phyloP scores from a whole-genome alignment of 257 asterid genomes.

The Solanum chiquidenum region DNA sequence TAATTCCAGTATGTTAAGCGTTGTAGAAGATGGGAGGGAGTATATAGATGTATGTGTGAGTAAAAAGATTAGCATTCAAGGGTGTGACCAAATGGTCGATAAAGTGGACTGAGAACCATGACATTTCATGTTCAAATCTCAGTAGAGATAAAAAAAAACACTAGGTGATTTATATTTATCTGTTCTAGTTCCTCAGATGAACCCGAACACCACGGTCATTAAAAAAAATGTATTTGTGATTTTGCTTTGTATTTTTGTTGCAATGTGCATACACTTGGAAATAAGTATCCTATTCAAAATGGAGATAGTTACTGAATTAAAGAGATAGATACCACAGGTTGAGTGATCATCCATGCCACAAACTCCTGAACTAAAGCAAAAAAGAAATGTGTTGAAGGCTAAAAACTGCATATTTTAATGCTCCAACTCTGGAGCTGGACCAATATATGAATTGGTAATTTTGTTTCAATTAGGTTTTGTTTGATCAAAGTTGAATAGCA shows the following conservation, averaged over 20 bases:
- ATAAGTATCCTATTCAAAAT: neutral
- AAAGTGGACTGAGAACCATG: too few relatives aligned
- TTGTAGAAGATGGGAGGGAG: neutral
- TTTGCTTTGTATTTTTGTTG: neutral
- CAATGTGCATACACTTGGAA: neutral
- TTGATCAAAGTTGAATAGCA: neutral
- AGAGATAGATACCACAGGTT: too few relatives aligned
- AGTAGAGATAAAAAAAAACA: neutral
- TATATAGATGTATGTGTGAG: neutral
- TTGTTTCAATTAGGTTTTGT: neutral
- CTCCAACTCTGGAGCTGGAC: neutral
- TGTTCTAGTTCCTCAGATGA: neutral
- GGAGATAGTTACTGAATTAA: neutral
- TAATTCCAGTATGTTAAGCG: neutral
- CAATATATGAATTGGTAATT: neutral
- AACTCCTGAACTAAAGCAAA: neutral
- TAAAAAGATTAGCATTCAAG: neutral
- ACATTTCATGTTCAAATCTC: neutral
- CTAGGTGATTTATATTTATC: neutral
- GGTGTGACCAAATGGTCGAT: neutral
- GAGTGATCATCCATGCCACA: too few relatives aligned
- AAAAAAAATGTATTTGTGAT: neutral
- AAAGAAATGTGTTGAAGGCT: neutral
- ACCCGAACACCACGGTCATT: too few relatives aligned
- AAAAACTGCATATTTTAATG: neutral